Evolutionary conservation across 2,329 filamentous ascomycete species (phyloP).

Genomic region (Thyridium curvatum): DNA sequence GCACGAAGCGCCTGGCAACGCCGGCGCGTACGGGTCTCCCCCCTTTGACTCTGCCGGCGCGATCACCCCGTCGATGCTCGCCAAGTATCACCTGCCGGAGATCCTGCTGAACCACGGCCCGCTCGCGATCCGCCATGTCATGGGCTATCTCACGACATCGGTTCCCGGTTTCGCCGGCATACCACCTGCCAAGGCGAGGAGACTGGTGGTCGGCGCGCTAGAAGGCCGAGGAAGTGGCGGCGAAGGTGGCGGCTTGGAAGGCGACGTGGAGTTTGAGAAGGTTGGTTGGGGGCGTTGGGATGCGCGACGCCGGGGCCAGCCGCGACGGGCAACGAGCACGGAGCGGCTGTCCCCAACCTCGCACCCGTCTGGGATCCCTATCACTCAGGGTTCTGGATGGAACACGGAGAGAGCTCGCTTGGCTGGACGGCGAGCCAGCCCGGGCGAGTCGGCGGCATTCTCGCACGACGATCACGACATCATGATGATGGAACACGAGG

Average conservation of each 20-base stretch:
- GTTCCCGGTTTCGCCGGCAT: constrained; percentile 90
- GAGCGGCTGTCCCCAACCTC: constrained; percentile 35
- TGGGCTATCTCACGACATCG: constrained; percentile 86
- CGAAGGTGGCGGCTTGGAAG: constrained; percentile 55
- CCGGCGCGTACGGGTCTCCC: constrained; percentile 29
- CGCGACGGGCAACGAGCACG: constrained; percentile 31
- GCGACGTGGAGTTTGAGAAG: constrained; percentile 84
- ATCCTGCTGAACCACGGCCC: constrained; percentile 88
- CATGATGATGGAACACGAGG: constrained; percentile 74
- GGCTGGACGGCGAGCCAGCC: constrained; percentile 48
- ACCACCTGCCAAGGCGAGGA: constrained; percentile 80
- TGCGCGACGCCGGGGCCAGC: constrained; percentile 66
- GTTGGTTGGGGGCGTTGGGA: constrained; percentile 97
- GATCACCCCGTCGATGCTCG: constrained; percentile 80
- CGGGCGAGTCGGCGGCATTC: constrained; percentile 67
- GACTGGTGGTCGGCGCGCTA: constrained; percentile 85
- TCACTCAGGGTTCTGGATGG: constrained; percentile 37
- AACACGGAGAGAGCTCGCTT: constrained; percentile 34
- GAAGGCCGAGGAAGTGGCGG: constrained; percentile 61
- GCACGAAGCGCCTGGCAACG: constrained; percentile 49
- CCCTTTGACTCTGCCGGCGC: constrained; percentile 66
- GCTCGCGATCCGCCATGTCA: constrained; percentile 89
- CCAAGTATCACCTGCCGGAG: constrained; percentile 82
- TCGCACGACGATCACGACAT: constrained; percentile 64
- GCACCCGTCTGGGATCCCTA: constrained; percentile 49